Percentiles rank a stretch among this genome's conserved stretches.
Evolutionary conservation across 2,329 filamentous ascomycete genomes (phyloP).

Genomic region (Fusarium chaquense): DNA sequence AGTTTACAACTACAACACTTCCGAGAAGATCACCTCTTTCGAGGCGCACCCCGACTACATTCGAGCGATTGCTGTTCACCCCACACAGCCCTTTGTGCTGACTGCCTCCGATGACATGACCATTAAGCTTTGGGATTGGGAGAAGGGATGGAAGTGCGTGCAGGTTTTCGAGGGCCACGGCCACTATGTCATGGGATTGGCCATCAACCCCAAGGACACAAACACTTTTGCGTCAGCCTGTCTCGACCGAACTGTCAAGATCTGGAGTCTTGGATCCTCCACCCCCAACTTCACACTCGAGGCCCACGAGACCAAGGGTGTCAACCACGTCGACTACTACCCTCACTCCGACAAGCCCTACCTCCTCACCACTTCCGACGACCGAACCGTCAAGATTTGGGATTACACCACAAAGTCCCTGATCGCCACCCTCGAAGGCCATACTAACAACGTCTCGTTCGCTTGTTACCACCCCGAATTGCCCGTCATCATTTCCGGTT

Average conservation of each 20-base stretch:
- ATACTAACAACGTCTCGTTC: slow-evolving; percentile 98
- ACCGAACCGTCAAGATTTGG: slow-evolving; percentile 97
- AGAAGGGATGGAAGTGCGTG: slow-evolving; percentile 97
- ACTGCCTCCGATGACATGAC: slow-evolving; percentile 99
- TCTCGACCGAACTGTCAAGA: slow-evolving; percentile 96
- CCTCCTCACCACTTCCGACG: slow-evolving; percentile 95
- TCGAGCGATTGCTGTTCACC: slow-evolving; percentile 94
- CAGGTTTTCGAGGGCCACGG: slow-evolving; percentile 96
- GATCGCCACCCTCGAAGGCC: slow-evolving; percentile 95
- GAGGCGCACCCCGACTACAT: slow-evolving; percentile 99
- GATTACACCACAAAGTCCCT: slow-evolving; percentile 98
- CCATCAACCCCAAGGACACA: slow-evolving; percentile 97
- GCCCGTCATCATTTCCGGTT: slow-evolving; percentile 96
- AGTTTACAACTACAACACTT: slow-evolving; percentile 99
- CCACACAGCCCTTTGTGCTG: slow-evolving; percentile 93
- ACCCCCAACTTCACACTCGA: slow-evolving; percentile 97
- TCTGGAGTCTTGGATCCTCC: slow-evolving; percentile 95
- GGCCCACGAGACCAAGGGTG: slow-evolving; percentile 95
- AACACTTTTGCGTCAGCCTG: slow-evolving; percentile 94
- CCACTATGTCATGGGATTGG: slow-evolving; percentile 95
- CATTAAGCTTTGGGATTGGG: slow-evolving; percentile 99
- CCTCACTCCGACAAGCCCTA: slow-evolving; percentile 83
- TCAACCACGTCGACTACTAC: slow-evolving; percentile 96
- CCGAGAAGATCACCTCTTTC: slow-evolving; percentile 96
- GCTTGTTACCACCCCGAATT: slow-evolving; percentile 98